These are phyloP conservation scores for Ricinus communis DNA, from an alignment of 345 rosid genomes.

Conservation along the genomic window DNA sequence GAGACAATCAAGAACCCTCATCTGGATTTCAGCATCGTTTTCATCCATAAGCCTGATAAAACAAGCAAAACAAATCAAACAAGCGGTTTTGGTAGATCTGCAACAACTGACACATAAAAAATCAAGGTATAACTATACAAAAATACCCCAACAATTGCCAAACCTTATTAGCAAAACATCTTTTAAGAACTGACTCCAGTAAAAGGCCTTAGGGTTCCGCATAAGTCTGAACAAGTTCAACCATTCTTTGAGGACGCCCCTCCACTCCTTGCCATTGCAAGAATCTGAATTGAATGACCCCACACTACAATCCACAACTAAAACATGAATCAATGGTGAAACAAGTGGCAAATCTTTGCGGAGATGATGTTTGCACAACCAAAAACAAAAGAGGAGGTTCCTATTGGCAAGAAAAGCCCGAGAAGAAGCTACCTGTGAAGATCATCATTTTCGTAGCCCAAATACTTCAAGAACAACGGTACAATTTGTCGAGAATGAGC, in stretches of 20 bases:
- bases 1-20: conserved; percentile 80
- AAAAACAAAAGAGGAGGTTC: background rate
- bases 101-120: conserved; percentile 10
- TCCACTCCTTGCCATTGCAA: conserved; percentile 84
- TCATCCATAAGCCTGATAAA: conserved; percentile 82
- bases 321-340: background rate
- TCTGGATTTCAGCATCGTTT: conserved; percentile 77
- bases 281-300: conserved; percentile 47
- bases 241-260: conserved; percentile 77
- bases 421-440: conserved; percentile 46
- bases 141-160: conserved; percentile 20
- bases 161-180: conserved; percentile 74
- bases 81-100: conserved; percentile 1
- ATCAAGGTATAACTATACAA: background rate
- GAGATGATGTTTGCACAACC: background rate
- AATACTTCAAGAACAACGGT: conserved; percentile 68
- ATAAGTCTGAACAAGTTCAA: conserved; percentile 69
- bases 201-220: conserved; percentile 61
- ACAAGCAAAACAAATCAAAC: conserved; percentile 13
- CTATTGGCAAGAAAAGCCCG: background rate
- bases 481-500: conserved; percentile 67
- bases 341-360: background rate
- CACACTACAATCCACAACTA: conserved; percentile 45
- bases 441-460: conserved; percentile 63
- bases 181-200: conserved; percentile 60